Evolutionary conservation across 768 basidiomycete genomes (phyloP), one percentile per base, ranked within the genome.

Genomic region (Mycena sanguinolenta): DNA sequence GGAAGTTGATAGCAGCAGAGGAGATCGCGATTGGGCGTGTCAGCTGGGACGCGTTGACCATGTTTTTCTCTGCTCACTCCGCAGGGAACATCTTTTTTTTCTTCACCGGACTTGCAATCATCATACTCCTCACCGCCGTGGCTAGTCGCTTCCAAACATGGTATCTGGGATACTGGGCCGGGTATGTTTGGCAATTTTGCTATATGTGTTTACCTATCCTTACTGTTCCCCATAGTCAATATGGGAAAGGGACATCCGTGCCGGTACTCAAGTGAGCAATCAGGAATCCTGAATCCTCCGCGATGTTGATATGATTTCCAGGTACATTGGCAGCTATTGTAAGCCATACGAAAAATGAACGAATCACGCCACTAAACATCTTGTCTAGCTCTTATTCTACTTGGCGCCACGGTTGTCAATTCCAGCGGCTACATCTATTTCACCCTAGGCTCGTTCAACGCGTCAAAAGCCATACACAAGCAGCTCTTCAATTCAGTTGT

Each of bases 1-100:
- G 90, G 2, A 90, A 91, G 74, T 82, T 92, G 16, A 85, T 91
- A 55, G 77, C 90, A 4, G 86, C 85, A 0, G 92, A 93, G 75
- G 92, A 93, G 74, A 84, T 91, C 42, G 84, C 80, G 4, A 80
- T 85, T 46, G 91, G 91, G 0, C 88, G 86, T 64, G 85, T 92
- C 39, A 85, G 86, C 49, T 88, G 87, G 85, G 38, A 28, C 14
- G 67, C 67, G 30, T 7, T 86, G 17, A 82, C 81, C 62, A 75
- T 86, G 17, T 84, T 82, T 62, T 28, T 85, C 86, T 46, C 60
- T 12, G 50, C 50, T 23, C 61, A 63, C 23, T 71, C 90, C 46
- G 78, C 83, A 3, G 55, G 55, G 34, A 46, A 78, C 36, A 78
- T 81, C 13, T 28, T 80, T 14, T 46, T 82, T 5, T 86, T 84